Percentiles rank a stretch among this genome's conserved stretches.
phyloP scores from a whole-genome alignment of 352 stramenopile genomes.

The Pythium rishiriense region DNA sequence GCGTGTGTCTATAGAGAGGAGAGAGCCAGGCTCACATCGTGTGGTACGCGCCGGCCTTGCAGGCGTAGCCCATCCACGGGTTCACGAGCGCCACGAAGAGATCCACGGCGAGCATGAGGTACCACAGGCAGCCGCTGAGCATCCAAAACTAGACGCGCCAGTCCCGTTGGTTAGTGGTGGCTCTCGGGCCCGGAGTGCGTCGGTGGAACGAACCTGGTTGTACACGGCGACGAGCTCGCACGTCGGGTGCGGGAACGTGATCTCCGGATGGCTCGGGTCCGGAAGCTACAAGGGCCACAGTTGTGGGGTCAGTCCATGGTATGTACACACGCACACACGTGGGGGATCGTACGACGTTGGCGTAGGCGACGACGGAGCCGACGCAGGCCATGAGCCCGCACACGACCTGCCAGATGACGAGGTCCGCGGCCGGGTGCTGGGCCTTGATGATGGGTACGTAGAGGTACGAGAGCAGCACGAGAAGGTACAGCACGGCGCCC shows the following conservation, averaged over 20 bases:
- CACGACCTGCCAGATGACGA: conserved; percentile 80
- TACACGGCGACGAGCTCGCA: conserved; percentile 62
- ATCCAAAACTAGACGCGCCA: conserved; percentile 81
- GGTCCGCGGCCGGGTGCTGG: conserved; percentile 71
- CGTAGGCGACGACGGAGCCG: conserved; percentile 63
- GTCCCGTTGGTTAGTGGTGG: too few relatives aligned
- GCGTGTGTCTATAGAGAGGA: neutral
- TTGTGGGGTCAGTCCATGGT: neutral
- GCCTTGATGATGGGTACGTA: conserved; percentile 74
- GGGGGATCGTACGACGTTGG: conserved; percentile 36
- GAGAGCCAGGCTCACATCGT: conserved; percentile 48
- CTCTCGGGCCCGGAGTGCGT: too few relatives aligned
- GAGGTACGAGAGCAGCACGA: conserved; percentile 72
- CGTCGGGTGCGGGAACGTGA: conserved; percentile 5
- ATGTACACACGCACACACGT: neutral
- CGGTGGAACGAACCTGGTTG: conserved; percentile 45
- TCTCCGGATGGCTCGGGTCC: conserved; percentile 2
- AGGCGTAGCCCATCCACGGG: conserved; percentile 86
- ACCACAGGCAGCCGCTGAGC: conserved; percentile 67
- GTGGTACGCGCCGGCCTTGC: conserved; percentile 85
- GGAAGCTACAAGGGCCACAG: conserved; percentile 2
- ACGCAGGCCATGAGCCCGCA: conserved; percentile 60
- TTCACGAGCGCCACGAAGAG: conserved; percentile 86
- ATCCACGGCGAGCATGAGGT: conserved; percentile 83
- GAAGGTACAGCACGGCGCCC: conserved; percentile 54